Evolutionary conservation across 495 filamentous ascomycete species (phyloP).

Genomic region (Daldinia bambusicola): DNA sequence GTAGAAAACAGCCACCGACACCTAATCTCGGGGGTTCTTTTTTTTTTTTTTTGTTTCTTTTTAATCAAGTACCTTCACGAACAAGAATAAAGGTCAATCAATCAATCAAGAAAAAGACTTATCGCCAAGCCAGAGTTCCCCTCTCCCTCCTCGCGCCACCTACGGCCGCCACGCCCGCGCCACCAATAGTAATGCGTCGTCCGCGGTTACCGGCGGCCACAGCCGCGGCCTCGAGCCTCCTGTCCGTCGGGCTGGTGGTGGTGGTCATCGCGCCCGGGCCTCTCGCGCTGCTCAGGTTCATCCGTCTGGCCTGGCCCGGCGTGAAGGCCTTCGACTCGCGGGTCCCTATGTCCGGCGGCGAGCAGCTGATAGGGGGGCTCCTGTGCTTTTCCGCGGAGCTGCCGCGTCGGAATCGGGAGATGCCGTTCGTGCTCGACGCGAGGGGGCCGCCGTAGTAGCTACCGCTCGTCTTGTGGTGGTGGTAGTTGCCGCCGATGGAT

Average conservation of each 20-base stretch:
- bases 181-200: slow-evolving; percentile 50
- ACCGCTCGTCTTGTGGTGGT: slow-evolving; percentile 44
- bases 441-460: slow-evolving; percentile 47
- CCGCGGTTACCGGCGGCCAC: slow-evolving; percentile 7
- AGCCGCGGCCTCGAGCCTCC: slow-evolving; percentile 3
- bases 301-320: slow-evolving; percentile 56
- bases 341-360: slow-evolving; percentile 49
- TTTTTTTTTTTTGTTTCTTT: no score
- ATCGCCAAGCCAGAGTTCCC: slow-evolving; percentile 43
- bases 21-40: slow-evolving; percentile 1
- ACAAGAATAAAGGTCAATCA: background rate
- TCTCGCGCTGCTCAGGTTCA: slow-evolving; percentile 54
- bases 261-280: slow-evolving; percentile 34
- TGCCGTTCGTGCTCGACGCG: slow-evolving; percentile 57
- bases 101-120: slow-evolving; percentile 10
- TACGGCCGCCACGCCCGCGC: slow-evolving; percentile 35
- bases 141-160: slow-evolving; percentile 32
- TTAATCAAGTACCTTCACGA: slow-evolving; percentile 5
- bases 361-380: slow-evolving; percentile 58
- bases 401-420: slow-evolving; percentile 54
- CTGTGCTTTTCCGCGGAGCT: slow-evolving; percentile 53
- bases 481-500: slow-evolving; percentile 31
- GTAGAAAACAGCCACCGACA: background rate
- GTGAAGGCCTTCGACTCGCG: slow-evolving; percentile 46
- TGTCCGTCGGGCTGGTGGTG: slow-evolving; percentile 44